Evolutionary conservation across 2,329 filamentous ascomycete genomes (phyloP).

Genomic region (Pyrenochaeta sp.): DNA sequence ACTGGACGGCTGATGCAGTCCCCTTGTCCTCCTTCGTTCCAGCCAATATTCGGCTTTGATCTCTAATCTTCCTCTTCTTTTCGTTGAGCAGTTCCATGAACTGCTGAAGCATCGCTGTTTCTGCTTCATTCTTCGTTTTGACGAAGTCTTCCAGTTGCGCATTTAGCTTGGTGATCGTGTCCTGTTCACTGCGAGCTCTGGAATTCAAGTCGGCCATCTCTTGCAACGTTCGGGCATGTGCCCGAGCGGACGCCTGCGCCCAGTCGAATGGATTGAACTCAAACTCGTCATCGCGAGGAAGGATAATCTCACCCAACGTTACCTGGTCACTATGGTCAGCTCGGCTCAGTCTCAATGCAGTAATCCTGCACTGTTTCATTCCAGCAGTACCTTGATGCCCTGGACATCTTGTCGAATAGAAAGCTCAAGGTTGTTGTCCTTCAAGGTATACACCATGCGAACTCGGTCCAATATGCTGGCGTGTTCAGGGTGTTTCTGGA

Average conservation of each 20-base stretch:
- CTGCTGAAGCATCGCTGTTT: constrained; percentile 72
- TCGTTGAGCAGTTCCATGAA: constrained; percentile 76
- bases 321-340: constrained; percentile 24
- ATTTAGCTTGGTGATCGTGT: constrained; percentile 66
- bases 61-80: constrained; percentile 81
- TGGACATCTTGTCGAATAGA: constrained; percentile 68
- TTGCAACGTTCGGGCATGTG: constrained; percentile 56
- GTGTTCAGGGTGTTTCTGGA: constrained; percentile 55
- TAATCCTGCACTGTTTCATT: constrained; percentile 10
- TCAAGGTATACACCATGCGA: constrained; percentile 66
- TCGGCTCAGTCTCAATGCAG: neutral
- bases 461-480: constrained; percentile 61
- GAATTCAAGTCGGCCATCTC: constrained; percentile 55
- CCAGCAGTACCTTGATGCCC: constrained; percentile 72
- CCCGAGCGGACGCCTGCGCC: constrained; percentile 68
- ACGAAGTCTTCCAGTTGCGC: constrained; percentile 72
- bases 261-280: constrained; percentile 74
- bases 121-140: constrained; percentile 71
- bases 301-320: constrained; percentile 71
- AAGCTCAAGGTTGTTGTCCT: constrained; percentile 64
- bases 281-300: constrained; percentile 65
- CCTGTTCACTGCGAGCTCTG: constrained; percentile 60
- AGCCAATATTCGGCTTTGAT: constrained; percentile 72
- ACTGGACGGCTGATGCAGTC: constrained; percentile 41
- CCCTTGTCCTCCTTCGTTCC: constrained; percentile 58